Conservation (phyloP, 2,329 filamentous ascomycete species). For the Aspergillus sp. region DNA sequence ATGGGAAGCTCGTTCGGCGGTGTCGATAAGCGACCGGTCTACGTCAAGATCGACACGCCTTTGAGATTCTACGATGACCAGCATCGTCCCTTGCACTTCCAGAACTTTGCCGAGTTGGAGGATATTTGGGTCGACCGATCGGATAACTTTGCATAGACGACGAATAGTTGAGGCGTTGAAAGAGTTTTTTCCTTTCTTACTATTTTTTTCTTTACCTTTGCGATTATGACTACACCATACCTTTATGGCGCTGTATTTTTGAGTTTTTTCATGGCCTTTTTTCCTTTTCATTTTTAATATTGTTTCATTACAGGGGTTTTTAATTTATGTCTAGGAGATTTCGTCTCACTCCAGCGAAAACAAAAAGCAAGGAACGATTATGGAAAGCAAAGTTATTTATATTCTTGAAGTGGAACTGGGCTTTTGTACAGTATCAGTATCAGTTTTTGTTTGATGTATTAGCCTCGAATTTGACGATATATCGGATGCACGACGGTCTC, state of each 20-base stretch:
- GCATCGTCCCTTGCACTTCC: constrained; percentile 91
- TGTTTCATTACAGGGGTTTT: neutral
- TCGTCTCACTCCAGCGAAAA: too few species aligned
- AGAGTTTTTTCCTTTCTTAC: constrained; percentile 7
- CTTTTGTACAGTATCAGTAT: too few species aligned
- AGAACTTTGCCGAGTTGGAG: constrained; percentile 94
- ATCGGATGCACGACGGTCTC: too few species aligned
- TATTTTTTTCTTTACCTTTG: constrained; percentile 8
- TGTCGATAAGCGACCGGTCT: constrained; percentile 84
- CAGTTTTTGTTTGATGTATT: too few species aligned
- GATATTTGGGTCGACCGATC: constrained; percentile 91
- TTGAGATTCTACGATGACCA: constrained; percentile 85
- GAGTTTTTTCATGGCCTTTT: constrained; percentile 2
- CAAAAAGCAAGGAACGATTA: too few species aligned
- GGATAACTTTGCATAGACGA: constrained; percentile 80
- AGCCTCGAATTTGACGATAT: too few species aligned
- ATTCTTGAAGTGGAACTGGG: too few species aligned
- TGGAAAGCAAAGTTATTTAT: too few species aligned
- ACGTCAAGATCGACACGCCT: constrained; percentile 91
- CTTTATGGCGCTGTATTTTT: constrained; percentile 1
- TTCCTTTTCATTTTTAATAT: neutral
- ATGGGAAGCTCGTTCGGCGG: constrained; percentile 85
- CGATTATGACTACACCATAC: constrained; percentile 14
- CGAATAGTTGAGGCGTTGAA: constrained; percentile 14
- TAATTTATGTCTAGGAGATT: too few species aligned